Evolutionary conservation across 768 basidiomycete species (phyloP), one percentile per base, ranked within the genome.

Genomic region (Lactarius hengduanensis): DNA sequence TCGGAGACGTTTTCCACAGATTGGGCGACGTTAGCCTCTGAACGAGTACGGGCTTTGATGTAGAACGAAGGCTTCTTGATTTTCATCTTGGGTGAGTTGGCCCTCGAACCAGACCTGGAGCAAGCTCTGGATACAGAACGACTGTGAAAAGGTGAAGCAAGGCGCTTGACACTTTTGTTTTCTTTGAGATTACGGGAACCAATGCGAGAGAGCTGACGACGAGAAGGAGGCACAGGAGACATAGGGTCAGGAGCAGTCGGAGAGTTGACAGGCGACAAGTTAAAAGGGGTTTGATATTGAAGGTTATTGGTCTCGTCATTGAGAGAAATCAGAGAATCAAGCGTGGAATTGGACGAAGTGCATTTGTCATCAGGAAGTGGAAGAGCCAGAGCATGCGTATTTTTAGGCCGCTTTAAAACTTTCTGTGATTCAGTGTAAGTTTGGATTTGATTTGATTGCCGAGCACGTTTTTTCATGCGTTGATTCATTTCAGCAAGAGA

Each of bases 381-480:
- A 30, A 62, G 47, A n/a, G 43, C 63, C 28, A 55, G 66, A 8
- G 70, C 67, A 41, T 70, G 67, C 13, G 74, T 61, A 22, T 64
- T 70, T 59, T 76, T 80, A 36, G 73, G 69, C 65, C 75, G 76
- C 71, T 82, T 83, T 22, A 72, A 62, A 1, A 73, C 70, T 58
- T 73, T 75, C 2, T 74, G 73, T 9, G 73, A 59, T 30, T 58
- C 67, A 0, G 32, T 57, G 34, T 41, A 40, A n/a, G 10, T 60
- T 20, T n/a, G 47, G 26, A 71, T 69, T 22, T 70, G 74, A 18
- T 71, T 65, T 16, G 73, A 74, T n/a, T 77, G 76, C 65, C 82
- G 80, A 13, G 81, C 79, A 18, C 82, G 77, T 70, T 83, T 83
- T 69, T 81, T 78, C 77, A 82, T 81, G 32, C 82, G 77, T 22